Conservation (phyloP, 2,329 filamentous ascomycete genomes). For the Trichoderma cornu-damae region DNA sequence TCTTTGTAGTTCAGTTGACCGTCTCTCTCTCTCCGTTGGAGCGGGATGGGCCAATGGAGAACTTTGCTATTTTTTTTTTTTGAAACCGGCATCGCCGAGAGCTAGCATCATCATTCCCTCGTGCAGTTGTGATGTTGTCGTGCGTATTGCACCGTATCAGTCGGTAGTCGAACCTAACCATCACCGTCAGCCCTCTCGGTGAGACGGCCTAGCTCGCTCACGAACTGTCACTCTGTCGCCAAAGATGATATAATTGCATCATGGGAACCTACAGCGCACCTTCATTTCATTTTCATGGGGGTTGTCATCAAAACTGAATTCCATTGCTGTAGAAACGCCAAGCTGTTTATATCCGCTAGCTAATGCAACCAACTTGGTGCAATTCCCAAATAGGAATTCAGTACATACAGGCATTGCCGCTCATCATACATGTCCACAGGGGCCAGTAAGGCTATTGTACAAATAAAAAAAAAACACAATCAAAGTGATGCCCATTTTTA, state of each 20-base stretch:
- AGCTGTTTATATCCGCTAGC: constrained; percentile 6
- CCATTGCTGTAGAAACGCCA: constrained; percentile 1
- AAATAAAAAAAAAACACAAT: too few species aligned
- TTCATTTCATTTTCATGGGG: neutral
- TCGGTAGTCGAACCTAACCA: neutral
- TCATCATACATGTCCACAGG: constrained; percentile 4
- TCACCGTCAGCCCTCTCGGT: neutral
- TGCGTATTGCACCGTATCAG: neutral
- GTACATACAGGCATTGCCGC: constrained; percentile 12
- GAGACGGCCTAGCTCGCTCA: neutral
- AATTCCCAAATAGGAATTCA: neutral
- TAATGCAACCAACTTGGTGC: constrained; percentile 5
- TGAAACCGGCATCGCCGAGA: constrained; percentile 14
- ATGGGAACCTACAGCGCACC: neutral
- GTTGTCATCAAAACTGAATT: neutral
- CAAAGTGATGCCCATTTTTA: constrained; percentile 11
- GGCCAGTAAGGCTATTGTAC: constrained; percentile 12
- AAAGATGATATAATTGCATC: neutral
- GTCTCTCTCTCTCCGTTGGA: neutral
- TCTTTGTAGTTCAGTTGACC: constrained; percentile 12
- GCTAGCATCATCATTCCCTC: neutral
- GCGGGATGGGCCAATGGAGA: neutral
- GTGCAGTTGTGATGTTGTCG: neutral
- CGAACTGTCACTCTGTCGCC: neutral
- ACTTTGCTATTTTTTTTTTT: neutral